phyloP scores from a whole-genome alignment of 192 early-diverging fungal genomes.

The Backusella tuberculispora region DNA sequence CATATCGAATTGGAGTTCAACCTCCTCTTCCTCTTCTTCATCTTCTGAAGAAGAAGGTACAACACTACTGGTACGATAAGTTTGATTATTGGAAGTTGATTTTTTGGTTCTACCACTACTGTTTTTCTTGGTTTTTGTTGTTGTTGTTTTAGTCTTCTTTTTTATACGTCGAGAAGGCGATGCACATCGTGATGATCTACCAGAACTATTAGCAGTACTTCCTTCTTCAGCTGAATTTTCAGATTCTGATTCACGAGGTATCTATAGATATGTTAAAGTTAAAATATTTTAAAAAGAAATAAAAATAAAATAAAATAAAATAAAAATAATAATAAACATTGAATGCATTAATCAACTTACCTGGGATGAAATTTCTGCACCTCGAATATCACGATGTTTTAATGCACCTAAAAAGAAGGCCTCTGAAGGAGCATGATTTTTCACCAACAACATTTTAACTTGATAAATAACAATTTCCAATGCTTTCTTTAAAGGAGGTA shows the following conservation, averaged over 20 bases:
- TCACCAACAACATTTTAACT: constrained; percentile 72
- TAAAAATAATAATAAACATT: neutral
- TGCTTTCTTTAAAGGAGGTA: constrained; percentile 69
- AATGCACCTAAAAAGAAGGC: constrained; percentile 50
- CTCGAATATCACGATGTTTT: constrained; percentile 74
- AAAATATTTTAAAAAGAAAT: neutral
- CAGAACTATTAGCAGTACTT: neutral
- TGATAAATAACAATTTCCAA: constrained; percentile 77
- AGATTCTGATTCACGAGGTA: constrained; percentile 19
- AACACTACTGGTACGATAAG: constrained; percentile 14
- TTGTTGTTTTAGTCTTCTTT: neutral
- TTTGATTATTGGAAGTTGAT: neutral
- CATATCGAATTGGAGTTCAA: too few species aligned
- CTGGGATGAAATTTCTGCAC: constrained; percentile 72
- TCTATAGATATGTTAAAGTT: neutral
- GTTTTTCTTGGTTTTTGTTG: neutral
- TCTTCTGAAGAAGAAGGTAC: constrained; percentile 31
- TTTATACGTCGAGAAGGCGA: neutral
- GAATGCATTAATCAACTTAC: constrained; percentile 30
- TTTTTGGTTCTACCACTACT: neutral
- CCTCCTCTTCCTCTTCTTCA: constrained; percentile 10
- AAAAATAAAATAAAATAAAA: too few species aligned
- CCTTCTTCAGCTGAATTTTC: neutral
- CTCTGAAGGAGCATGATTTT: constrained; percentile 61
- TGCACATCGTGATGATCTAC: neutral